Percentiles rank a stretch among this genome's conserved stretches.
phyloP scores from a whole-genome alignment of 2,329 filamentous ascomycete genomes.

The Gaeumannomyces tritici region DNA sequence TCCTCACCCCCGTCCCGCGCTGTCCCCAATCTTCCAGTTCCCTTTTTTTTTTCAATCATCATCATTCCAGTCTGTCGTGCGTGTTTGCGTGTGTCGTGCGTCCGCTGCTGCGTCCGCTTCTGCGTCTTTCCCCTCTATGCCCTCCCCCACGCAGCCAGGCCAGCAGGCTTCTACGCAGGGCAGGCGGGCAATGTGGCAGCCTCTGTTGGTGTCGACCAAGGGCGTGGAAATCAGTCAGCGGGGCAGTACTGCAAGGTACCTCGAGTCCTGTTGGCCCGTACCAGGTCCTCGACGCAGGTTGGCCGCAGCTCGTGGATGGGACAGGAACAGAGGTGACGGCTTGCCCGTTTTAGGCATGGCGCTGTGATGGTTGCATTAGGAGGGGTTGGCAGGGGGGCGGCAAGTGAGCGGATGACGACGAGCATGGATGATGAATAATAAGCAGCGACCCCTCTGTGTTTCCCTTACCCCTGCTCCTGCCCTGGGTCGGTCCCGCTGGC shows the following conservation, averaged over 20 bases:
- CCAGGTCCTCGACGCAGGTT: background rate
- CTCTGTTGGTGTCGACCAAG: background rate
- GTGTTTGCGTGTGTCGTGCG: background rate
- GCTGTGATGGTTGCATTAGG: background rate
- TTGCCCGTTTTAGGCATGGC: background rate
- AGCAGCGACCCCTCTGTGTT: background rate
- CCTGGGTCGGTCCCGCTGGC: background rate
- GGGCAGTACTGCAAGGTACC: background rate
- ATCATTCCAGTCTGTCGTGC: background rate
- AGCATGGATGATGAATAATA: background rate
- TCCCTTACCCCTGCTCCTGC: background rate
- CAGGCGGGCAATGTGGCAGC: background rate
- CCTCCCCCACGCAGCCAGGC: background rate
- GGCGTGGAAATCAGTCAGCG: background rate
- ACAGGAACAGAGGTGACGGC: background rate
- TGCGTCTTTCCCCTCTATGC: background rate
- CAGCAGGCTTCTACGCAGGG: background rate
- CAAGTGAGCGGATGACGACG: background rate
- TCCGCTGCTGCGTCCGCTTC: background rate
- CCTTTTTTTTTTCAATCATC: background rate
- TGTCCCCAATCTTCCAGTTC: no score
- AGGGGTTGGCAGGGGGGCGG: background rate
- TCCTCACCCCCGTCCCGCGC: no score
- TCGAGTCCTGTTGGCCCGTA: background rate
- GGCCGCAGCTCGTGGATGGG: background rate